Base-by-base conservation (phyloP, 495 filamentous ascomycete genomes). In the Daldinia childiae region DNA sequence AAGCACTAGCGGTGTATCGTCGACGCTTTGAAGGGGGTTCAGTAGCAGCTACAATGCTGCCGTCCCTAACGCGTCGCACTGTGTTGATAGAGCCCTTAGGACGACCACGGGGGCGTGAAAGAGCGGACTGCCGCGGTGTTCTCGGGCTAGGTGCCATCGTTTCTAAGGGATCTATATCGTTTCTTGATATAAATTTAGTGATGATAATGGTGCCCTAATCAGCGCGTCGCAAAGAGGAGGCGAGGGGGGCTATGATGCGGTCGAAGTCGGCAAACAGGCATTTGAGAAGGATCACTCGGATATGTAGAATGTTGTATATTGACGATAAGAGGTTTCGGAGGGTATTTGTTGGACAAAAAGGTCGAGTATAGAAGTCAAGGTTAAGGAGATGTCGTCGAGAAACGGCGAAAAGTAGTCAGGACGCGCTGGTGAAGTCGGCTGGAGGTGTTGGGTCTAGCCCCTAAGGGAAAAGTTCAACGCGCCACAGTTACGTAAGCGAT, bases 1-100 rank as follows among this genome's bases (percentile, higher is more conserved):
- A 90, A 27, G 92, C 92, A 64, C 91, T 91, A 45, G 93, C 91
- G 34, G 93, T 84, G 76, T 94, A 95, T 63, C 81, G 79, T 64
- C 83, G 77, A 61, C 82, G 81, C 78, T 87, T 87, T 0, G 75
- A 77, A 14, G 85, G 83, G n/a, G 85, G 86, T 66, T 88, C 86
- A 1, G 83, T 83, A 19, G 83, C 83, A 24, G 81, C 77, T 27
- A 73, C 78, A 34, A 81, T 81, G 59, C 75, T 64, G 14, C 66
- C 76, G 21, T 68, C 58, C 55, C 82, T 76, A 48, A 75, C 79
- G 75, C 78, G 77, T 69, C 82, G 81, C 64, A 79, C 78, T 62
- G 82, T 76, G 79, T 75, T 81, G n/a, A 72, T 56, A 2, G 82
- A 77, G 43, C 79, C 79, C 51, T 79, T 79, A 54, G 82, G 81